These are phyloP conservation scores for Pseudogymnoascus sp. DNA, from an alignment of 2,329 filamentous ascomycete genomes.

Conservation along the genomic window DNA sequence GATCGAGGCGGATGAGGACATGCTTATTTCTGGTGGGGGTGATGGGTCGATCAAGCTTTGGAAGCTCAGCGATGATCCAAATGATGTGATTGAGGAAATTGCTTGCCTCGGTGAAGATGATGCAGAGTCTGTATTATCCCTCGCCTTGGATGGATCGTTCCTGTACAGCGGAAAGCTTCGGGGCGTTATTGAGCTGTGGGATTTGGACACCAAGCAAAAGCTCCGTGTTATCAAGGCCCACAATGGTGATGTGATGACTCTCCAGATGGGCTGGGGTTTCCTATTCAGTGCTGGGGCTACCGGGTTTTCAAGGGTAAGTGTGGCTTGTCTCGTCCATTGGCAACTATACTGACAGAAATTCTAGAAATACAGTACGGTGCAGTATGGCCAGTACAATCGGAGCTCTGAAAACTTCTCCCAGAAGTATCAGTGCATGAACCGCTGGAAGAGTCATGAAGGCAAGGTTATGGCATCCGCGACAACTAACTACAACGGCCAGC, in stretches of 20 bases:
- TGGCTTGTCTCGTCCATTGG: background rate
- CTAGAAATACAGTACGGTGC: constrained; percentile 60
- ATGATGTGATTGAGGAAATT: constrained; percentile 61
- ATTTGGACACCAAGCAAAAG: constrained; percentile 87
- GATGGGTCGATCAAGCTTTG: constrained; percentile 95
- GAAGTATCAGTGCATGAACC: constrained; percentile 71
- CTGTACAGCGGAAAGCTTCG: constrained; percentile 84
- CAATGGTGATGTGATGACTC: constrained; percentile 73
- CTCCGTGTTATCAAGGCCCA: constrained; percentile 79
- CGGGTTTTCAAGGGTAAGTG: constrained; percentile 71
- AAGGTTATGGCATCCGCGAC: constrained; percentile 80
- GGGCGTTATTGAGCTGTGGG: constrained; percentile 91
- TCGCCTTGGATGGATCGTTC: constrained; percentile 84
- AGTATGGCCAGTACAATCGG: constrained; percentile 50
- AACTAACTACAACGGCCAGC: constrained; percentile 59
- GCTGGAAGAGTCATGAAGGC: constrained; percentile 78
- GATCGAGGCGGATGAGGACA: constrained; percentile 66
- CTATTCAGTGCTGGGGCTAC: constrained; percentile 86
- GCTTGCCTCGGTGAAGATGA: constrained; percentile 57
- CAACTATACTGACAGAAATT: background rate
- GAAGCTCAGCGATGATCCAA: constrained; percentile 52
- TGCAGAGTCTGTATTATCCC: constrained; percentile 61
- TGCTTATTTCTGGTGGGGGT: constrained; percentile 83
- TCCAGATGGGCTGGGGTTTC: constrained; percentile 78
- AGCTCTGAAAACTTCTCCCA: constrained; percentile 55